These are phyloP conservation scores for Hemileccinum impolitum DNA, from an alignment of 768 basidiomycete genomes.

Conservation along the genomic window DNA sequence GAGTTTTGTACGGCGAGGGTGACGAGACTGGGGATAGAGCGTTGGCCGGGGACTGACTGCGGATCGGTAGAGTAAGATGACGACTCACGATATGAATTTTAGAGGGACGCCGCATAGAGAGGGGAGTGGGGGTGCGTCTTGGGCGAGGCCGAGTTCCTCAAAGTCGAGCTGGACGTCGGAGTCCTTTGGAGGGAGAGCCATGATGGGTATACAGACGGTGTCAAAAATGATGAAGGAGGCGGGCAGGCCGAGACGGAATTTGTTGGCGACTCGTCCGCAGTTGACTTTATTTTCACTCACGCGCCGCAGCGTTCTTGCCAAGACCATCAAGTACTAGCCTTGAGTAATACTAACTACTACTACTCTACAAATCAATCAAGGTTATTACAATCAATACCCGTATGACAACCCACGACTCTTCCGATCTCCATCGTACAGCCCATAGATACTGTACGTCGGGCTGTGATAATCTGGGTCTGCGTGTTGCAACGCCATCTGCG, in stretches of 20 bases:
- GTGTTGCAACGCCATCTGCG: conserved; percentile 72
- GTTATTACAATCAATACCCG: conserved; percentile 19
- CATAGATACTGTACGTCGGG: conserved; percentile 82
- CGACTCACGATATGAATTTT: conserved; percentile 75
- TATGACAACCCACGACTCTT: conserved; percentile 42
- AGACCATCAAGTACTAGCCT: no score
- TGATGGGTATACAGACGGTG: conserved; percentile 23
- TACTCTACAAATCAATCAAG: conserved; percentile 19
- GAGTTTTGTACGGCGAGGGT: conserved; percentile 94
- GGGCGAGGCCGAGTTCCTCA: conserved; percentile 43
- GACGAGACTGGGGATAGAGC: conserved; percentile 49
- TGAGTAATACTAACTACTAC: no score
- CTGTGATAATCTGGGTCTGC: conserved; percentile 65
- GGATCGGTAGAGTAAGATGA: conserved; percentile 2
- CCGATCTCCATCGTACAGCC: conserved; percentile 62
- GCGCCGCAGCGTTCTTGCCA: conserved; percentile 25
- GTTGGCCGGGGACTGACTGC: conserved; percentile 5
- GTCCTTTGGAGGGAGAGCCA: conserved; percentile 29
- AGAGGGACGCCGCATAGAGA: conserved; percentile 66
- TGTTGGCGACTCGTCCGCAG: conserved; percentile 12
- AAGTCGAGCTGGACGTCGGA: conserved; percentile 41
- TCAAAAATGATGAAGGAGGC: no score
- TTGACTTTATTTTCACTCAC: conserved; percentile 5
- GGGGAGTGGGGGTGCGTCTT: conserved; percentile 40
- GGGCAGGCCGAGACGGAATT: no score